phyloP scores from a whole-genome alignment of 2,329 filamentous ascomycete species.

The Furcasterigmium furcatum region DNA sequence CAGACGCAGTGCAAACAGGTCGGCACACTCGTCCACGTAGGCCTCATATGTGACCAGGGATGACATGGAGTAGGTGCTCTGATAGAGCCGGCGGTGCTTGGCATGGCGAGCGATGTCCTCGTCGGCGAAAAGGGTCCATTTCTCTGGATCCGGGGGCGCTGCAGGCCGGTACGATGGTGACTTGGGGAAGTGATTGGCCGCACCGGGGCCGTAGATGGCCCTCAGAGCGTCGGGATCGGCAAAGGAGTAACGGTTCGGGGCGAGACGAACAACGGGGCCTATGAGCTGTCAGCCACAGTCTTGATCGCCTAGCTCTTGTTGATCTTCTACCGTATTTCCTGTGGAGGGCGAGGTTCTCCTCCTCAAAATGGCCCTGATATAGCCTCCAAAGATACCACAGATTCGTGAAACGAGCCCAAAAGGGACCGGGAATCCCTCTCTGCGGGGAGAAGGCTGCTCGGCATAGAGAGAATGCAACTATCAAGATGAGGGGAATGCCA shows the following conservation, averaged over 20 bases:
- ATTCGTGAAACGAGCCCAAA: constrained; percentile 21
- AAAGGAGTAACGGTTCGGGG: constrained; percentile 43
- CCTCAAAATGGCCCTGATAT: constrained; percentile 19
- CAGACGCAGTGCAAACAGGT: constrained; percentile 33
- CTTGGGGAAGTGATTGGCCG: constrained; percentile 22
- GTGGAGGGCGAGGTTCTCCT: constrained; percentile 22
- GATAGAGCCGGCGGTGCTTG: constrained; percentile 32
- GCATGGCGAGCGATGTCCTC: constrained; percentile 29
- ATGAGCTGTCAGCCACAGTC: no score
- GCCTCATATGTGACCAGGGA: constrained; percentile 43
- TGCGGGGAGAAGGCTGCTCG: constrained; percentile 13
- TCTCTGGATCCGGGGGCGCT: constrained; percentile 9
- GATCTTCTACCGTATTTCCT: constrained; percentile 19
- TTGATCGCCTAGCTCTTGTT: background rate
- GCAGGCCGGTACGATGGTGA: constrained; percentile 27
- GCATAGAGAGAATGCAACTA: background rate
- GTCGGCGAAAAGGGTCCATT: constrained; percentile 24
- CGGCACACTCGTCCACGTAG: constrained; percentile 43
- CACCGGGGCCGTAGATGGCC: constrained; percentile 23
- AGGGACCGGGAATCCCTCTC: constrained; percentile 18
- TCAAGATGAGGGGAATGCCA: background rate
- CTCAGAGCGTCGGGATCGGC: constrained; percentile 34
- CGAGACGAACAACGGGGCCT: constrained; percentile 39
- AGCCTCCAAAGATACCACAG: constrained; percentile 21
- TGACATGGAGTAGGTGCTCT: constrained; percentile 42